These are phyloP conservation scores for Tylopilus rubrobrunneus DNA, from an alignment of 768 basidiomycete species.

Conservation along the genomic window DNA sequence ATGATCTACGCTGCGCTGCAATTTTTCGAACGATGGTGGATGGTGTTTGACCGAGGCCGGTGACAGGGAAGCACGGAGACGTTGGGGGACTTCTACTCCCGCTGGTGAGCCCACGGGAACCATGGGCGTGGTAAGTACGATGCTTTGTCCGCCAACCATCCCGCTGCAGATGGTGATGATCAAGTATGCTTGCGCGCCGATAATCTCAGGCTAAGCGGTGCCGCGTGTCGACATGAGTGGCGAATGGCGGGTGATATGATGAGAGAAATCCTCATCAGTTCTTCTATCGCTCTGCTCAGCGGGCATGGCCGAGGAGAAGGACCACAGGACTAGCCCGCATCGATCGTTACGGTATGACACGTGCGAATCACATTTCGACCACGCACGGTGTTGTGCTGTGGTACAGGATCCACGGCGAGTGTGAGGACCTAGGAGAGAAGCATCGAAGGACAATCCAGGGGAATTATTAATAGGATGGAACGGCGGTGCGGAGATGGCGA, in stretches of 20 bases:
- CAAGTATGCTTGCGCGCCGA: not conserved
- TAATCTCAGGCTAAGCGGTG: conserved; percentile 2
- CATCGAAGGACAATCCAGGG: conserved; percentile 19
- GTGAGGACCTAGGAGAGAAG: conserved; percentile 25
- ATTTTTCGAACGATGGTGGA: not conserved
- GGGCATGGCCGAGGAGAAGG: conserved; percentile 8
- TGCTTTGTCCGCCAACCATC: not conserved
- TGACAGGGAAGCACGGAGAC: conserved; percentile 10
- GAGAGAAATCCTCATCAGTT: conserved; percentile 21
- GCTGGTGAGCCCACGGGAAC: conserved; percentile 10
- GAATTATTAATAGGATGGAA: conserved; percentile 11
- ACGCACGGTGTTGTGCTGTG: conserved; percentile 19
- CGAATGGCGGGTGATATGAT: conserved; percentile 5
- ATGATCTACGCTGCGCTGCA: conserved; percentile 2
- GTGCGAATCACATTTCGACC: conserved; percentile 18
- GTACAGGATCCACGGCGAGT: conserved; percentile 24
- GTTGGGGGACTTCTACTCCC: not conserved
- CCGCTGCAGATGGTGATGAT: not conserved
- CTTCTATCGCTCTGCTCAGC: conserved; percentile 8
- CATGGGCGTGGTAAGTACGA: conserved; percentile 1
- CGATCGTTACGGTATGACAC: conserved; percentile 3
- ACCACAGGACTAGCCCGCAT: conserved; percentile 1
- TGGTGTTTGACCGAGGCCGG: conserved; percentile 5
- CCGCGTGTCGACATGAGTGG: conserved; percentile 3
- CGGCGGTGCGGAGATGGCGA: conserved; percentile 26